Percentiles rank a stretch among this genome's conserved stretches.
phyloP scores from a whole-genome alignment of 2,329 filamentous ascomycete genomes.

The Atkinsonella texensis region DNA sequence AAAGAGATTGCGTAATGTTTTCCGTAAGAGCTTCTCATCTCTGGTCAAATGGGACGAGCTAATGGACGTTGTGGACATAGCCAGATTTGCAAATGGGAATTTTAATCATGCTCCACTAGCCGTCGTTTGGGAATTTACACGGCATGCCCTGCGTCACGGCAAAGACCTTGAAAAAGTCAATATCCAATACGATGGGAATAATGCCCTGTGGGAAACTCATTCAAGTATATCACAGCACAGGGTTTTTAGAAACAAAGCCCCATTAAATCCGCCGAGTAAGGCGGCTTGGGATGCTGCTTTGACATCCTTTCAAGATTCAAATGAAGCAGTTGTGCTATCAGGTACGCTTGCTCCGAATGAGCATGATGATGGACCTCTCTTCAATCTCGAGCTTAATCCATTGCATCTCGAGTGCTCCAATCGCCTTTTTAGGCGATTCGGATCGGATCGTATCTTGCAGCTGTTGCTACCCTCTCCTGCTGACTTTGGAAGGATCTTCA shows the following conservation, averaged over 20 bases:
- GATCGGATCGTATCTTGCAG: conserved; percentile 46
- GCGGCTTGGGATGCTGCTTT: conserved; percentile 35
- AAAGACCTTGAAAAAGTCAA: conserved; percentile 25
- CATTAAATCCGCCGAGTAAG: conserved; percentile 34
- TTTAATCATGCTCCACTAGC: conserved; percentile 34
- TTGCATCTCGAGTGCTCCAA: conserved; percentile 36
- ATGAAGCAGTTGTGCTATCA: conserved; percentile 30
- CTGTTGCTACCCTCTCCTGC: conserved; percentile 35
- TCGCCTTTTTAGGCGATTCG: conserved; percentile 42
- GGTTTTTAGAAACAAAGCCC: conserved; percentile 28
- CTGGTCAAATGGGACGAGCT: not conserved
- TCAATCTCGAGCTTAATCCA: conserved; percentile 34
- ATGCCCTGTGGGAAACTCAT: conserved; percentile 30
- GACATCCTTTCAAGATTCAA: conserved; percentile 20
- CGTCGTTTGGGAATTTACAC: conserved; percentile 40
- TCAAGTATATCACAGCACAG: conserved; percentile 24
- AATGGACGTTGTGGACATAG: conserved; percentile 12
- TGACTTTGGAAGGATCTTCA: conserved; percentile 14
- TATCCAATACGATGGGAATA: conserved; percentile 21
- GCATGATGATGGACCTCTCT: conserved; percentile 25
- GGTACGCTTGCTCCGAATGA: conserved; percentile 28
- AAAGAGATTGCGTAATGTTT: conserved; percentile 23
- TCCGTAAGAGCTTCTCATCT: conserved; percentile 23
- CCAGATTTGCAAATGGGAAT: conserved; percentile 24
- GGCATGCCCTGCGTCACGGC: conserved; percentile 33